Percentiles rank a stretch among this genome's conserved stretches.
Conservation (phyloP, 2,329 filamentous ascomycete genomes). For the Fusarium keratoplasticum region DNA sequence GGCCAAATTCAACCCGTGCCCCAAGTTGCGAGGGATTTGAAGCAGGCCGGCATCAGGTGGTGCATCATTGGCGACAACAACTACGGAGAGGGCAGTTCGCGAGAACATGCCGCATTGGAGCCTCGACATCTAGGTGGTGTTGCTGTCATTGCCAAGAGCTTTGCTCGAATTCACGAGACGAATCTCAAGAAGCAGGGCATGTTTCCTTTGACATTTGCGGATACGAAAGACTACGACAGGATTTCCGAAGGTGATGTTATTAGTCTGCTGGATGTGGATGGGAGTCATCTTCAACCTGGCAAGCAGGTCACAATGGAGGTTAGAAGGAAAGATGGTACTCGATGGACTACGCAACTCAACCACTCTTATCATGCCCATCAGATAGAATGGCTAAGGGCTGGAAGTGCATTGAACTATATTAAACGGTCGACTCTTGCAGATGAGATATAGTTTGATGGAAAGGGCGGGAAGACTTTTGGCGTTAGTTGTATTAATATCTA, state of each 20-base stretch:
- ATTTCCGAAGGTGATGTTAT: conserved; percentile 54
- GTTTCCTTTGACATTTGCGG: conserved; percentile 71
- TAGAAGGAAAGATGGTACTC: not conserved
- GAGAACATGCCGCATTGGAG: conserved; percentile 89
- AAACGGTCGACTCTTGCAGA: conserved; percentile 4
- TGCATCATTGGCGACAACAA: conserved; percentile 56
- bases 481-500: not conserved
- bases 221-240: conserved; percentile 81
- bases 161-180: conserved; percentile 92
- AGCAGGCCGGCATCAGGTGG: conserved; percentile 40
- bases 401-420: conserved; percentile 26
- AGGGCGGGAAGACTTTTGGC: not conserved
- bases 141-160: conserved; percentile 83
- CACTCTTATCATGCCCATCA: conserved; percentile 25
- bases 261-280: conserved; percentile 18
- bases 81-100: conserved; percentile 87
- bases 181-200: conserved; percentile 86
- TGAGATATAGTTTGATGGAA: too few species aligned
- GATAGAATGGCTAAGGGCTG: conserved; percentile 19
- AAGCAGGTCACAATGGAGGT: conserved; percentile 26
- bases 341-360: conserved; percentile 21
- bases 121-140: conserved; percentile 86
- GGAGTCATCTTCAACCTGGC: conserved; percentile 1
- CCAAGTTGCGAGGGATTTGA: conserved; percentile 42
- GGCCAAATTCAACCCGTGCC: conserved; percentile 37